Base-by-base conservation (phyloP, 345 rosid species). In the Eucalyptus grandis region DNA sequence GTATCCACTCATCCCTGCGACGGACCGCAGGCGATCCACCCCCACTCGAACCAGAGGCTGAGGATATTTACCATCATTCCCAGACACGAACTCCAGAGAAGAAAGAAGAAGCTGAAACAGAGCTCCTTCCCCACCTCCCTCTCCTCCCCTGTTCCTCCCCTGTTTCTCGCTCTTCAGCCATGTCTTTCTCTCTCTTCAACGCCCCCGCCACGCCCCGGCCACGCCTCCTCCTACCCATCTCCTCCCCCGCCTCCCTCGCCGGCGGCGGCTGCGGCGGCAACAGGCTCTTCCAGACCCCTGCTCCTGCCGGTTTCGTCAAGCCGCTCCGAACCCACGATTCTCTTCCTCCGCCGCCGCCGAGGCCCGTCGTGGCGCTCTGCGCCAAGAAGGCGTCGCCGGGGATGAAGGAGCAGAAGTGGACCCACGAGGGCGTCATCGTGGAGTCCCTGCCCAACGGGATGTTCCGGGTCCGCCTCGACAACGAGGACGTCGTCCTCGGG, bases 401-500 rank as follows among this genome's bases (percentile, higher is more conserved):
- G 12, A 88, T 56, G 90, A 60, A 90, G 87, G 94, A 93, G 87
- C 92, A 94, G 90, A 94, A 94, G 82, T 94, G 93, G 93, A 93
- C 93, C 44, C 90, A 94, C 19, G 96, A 95, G 91, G 96, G 96
- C 46, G 92, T 91, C 24, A 88, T 95, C 87, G 92, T 92, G 3
- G 96, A 95, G 87, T 95, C 95, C 26, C 94, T 95, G 5, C 93
- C 96, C 46, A 95, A 95, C 72, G 96, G 97, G 9, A 95, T 95
- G 98, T 96, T 95, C 89, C 93, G 95, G 67, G 95, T 96, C 3
- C 92, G 89, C 86, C 89, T 96, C 87, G 98, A 95, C 91, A 96
- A 95, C 44, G 89, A 93, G 14, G 95, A 94, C 86, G 88, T 94
- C 87, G 91, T 98, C 87, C 94, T 98, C 30, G 99, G 99, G n/a